Conservation (phyloP, 2,329 filamentous ascomycete species). For the Fusarium veterinarium region DNA sequence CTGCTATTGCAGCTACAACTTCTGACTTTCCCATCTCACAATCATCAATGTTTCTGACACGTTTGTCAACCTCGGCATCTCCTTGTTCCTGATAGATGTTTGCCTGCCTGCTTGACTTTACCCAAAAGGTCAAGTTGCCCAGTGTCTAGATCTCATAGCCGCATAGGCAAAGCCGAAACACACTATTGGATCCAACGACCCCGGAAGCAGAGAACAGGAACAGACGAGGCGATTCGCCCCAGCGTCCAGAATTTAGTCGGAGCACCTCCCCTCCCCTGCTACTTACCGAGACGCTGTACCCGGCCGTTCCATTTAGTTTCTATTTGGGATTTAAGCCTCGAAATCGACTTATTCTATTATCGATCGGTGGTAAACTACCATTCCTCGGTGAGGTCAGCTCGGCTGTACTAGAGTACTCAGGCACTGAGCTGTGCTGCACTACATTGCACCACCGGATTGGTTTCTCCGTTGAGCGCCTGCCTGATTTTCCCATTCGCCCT, state of each 20-base stretch:
- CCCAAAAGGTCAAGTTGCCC: background rate
- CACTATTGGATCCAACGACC: constrained; percentile 2
- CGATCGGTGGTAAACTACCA: background rate
- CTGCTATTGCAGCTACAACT: background rate
- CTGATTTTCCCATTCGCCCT: background rate
- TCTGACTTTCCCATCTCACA: background rate
- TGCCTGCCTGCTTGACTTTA: background rate
- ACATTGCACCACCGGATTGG: constrained; percentile 17
- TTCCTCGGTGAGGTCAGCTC: background rate
- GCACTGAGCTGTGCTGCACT: background rate
- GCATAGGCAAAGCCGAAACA: constrained; percentile 1
- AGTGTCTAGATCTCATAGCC: background rate
- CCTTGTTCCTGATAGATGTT: background rate
- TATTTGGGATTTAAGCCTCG: background rate
- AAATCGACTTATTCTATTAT: constrained; percentile 3
- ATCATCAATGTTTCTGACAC: background rate
- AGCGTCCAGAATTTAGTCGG: background rate
- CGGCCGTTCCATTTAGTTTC: background rate
- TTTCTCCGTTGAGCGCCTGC: constrained; percentile 27
- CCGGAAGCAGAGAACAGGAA: background rate
- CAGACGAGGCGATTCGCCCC: constrained; percentile 16
- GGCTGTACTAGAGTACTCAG: background rate
- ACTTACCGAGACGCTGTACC: background rate
- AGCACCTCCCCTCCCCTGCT: background rate
- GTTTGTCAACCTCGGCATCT: background rate